Conservation (phyloP, 768 basidiomycete genomes). For the Cyclocybe cylindracea region DNA sequence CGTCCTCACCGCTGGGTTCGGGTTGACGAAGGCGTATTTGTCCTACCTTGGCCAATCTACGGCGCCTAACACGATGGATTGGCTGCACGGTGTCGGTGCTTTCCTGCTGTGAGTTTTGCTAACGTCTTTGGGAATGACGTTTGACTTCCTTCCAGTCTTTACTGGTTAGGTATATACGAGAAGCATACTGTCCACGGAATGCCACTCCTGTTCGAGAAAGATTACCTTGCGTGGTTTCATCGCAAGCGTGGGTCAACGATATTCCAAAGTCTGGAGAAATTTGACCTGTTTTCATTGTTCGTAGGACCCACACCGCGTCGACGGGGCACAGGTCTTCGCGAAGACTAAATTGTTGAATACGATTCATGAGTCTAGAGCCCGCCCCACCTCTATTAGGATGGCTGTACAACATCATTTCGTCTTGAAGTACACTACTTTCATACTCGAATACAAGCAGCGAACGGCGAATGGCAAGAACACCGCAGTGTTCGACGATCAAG, state of each 20-base stretch:
- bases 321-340: too few relatives aligned
- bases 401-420: too few relatives aligned
- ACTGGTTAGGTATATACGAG: conserved; percentile 31
- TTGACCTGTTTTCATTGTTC: too few relatives aligned
- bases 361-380: too few relatives aligned
- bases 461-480: too few relatives aligned
- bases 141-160: conserved; percentile 15
- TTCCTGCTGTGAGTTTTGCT: conserved; percentile 24
- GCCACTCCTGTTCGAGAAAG: conserved; percentile 26
- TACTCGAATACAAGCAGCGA: too few relatives aligned
- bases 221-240: conserved; percentile 11
- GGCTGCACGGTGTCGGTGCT: conserved; percentile 27
- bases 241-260: neutral
- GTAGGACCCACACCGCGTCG: too few relatives aligned
- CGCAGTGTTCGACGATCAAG: too few relatives aligned
- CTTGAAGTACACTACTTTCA: too few relatives aligned
- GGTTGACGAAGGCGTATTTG: conserved; percentile 23
- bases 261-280: neutral
- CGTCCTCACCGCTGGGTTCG: conserved; percentile 20
- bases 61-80: conserved; percentile 26
- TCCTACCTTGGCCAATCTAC: conserved; percentile 27
- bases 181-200: conserved; percentile 21
- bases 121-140: neutral
- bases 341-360: too few relatives aligned
- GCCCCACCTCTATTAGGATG: too few relatives aligned